Conservation (phyloP, 306 rosid species). For the Vigna angularis region DNA sequence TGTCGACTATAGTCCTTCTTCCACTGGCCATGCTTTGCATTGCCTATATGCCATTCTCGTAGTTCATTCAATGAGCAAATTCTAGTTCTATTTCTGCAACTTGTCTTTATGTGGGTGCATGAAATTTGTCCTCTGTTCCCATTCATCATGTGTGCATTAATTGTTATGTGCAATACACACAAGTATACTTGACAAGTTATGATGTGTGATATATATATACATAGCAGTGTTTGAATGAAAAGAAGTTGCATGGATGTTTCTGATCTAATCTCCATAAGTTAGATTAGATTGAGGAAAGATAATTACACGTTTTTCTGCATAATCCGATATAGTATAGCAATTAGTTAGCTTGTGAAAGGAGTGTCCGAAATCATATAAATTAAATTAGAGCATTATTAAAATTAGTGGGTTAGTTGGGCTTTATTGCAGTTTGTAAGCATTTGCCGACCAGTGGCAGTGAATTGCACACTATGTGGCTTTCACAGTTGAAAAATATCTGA, state of each 20-base stretch:
- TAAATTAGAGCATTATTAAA: neutral
- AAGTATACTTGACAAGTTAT: neutral
- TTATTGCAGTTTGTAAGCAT: neutral
- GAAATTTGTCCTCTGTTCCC: neutral
- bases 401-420: neutral
- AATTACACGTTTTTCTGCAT: neutral
- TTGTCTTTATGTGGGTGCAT: neutral
- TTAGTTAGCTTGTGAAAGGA: neutral
- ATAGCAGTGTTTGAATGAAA: neutral
- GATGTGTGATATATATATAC: neutral
- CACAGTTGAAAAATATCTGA: conserved; percentile 10
- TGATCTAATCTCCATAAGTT: neutral
- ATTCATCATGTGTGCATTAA: conserved; percentile 10
- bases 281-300: neutral
- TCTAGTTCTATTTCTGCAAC: neutral
- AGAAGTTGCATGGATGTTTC: neutral
- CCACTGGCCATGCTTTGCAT: conserved; percentile 29
- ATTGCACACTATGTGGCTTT: neutral
- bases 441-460: neutral
- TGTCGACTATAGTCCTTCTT: neutral
- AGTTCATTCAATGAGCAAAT: neutral
- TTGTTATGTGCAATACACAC: neutral
- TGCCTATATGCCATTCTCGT: neutral
- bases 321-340: neutral
- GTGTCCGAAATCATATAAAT: neutral